Base-by-base conservation (phyloP, 495 filamentous ascomycete genomes). In the Neurospora hispaniola region DNA sequence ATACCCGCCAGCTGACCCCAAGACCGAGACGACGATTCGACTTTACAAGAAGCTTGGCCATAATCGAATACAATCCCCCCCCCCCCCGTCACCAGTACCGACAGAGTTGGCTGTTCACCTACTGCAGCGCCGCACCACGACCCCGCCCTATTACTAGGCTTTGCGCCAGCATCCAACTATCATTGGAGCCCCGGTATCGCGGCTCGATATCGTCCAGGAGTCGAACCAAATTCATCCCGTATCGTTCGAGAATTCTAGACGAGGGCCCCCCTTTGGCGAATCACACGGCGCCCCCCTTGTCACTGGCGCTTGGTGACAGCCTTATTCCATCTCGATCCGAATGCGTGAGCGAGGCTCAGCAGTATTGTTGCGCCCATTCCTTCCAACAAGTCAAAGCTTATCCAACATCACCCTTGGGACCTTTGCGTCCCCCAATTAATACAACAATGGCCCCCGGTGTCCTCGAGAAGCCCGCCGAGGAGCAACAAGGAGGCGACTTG, bases 391-490 rank as follows among this genome's bases (percentile, higher is more conserved):
- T 11, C 48, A 59, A 66, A 66, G 54, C 27, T 8, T 18, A 14
- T 71, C 20, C 42, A 71, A 14, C 5, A 70, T 40, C 69, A 12
- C 20, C 38, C 9, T 62, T 35, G 27, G 54, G 54, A 66, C 12
- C 54, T 38, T 35, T 66, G 27, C 54, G 27, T 35, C 54, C 54
- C 54, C 54, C 54, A 16, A 40, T 20, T 20, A 40, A 18, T 39
- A 16, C 42, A 43, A 54, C 69, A 44, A 82, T 80, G 80, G 59
- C 76, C n/a, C 79, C 78, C 38, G 74, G 76, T 18, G 73, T 76
- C 20, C 41, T 78, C 70, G 76, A 81, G 39, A 78, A 78, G 75
- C 46, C 74, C 41, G 59, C 62, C 9, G 79, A 79, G 72, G 80
- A 77, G 44, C 77, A 74, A 69, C 70, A 69, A 39, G 76, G 73